These are phyloP conservation scores for Suillus weaverae DNA, from an alignment of 768 basidiomycete species.

Conservation along the genomic window DNA sequence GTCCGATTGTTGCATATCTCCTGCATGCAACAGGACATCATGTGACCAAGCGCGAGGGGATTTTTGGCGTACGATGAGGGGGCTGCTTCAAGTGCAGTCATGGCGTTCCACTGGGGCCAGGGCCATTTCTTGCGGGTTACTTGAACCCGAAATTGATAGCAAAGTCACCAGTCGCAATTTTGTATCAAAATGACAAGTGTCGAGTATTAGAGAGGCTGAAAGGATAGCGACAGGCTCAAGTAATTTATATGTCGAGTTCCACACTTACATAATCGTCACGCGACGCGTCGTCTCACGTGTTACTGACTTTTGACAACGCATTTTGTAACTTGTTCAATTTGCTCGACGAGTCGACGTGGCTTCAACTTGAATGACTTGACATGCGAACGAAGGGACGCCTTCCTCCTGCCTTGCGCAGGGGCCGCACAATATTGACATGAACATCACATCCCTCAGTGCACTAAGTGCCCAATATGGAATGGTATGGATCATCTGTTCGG, in stretches of 20 bases:
- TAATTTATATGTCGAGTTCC: background rate
- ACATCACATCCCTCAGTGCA: background rate
- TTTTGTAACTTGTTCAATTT: too few species aligned
- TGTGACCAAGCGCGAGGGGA: background rate
- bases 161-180: background rate
- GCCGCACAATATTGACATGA: background rate
- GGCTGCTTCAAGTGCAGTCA: background rate
- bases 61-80: background rate
- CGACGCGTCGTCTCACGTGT: background rate
- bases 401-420: background rate
- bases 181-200: background rate
- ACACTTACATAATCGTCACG: background rate
- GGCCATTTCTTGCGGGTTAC: background rate
- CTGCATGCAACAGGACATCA: background rate
- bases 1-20: background rate
- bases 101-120: background rate
- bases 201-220: background rate
- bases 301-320: background rate
- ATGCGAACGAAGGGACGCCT: background rate
- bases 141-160: background rate
- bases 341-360: background rate
- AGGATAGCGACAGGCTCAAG: background rate
- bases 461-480: background rate
- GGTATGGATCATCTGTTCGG: background rate
- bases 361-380: too few species aligned